phyloP scores from a whole-genome alignment of 192 early-diverging fungal genomes.

The Coemansia sp. region DNA sequence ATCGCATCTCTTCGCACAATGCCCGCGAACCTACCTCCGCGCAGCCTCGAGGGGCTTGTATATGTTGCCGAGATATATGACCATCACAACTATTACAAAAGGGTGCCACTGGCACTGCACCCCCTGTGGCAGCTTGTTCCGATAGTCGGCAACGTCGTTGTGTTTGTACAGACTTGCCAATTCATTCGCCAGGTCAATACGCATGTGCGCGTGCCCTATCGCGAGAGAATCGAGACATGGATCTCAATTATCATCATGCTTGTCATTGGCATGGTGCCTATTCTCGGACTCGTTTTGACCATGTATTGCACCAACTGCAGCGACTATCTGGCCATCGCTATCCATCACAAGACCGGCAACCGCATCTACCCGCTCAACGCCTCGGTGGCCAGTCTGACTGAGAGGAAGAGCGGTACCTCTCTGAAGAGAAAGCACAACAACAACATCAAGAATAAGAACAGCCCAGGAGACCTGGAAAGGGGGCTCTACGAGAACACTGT shows the following conservation, averaged over 20 bases:
- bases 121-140: slow-evolving; percentile 33
- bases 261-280: slow-evolving; percentile 43
- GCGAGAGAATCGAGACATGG: slow-evolving; percentile 31
- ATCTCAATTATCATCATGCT: slow-evolving; percentile 28
- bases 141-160: slow-evolving; percentile 36
- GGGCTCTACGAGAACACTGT: slow-evolving; percentile 1
- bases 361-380: neutral
- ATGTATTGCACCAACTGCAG: slow-evolving; percentile 36
- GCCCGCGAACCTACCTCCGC: neutral
- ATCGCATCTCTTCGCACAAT: neutral
- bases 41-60: neutral
- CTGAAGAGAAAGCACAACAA: no score
- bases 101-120: slow-evolving; percentile 27
- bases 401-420: neutral
- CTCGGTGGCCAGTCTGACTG: neutral
- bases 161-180: slow-evolving; percentile 31
- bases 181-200: slow-evolving; percentile 28
- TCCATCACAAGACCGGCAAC: neutral
- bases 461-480: neutral
- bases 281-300: slow-evolving; percentile 30
- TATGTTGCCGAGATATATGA: slow-evolving; percentile 24
- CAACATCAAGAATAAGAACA: neutral
- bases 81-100: slow-evolving; percentile 10
- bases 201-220: slow-evolving; percentile 16
- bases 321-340: slow-evolving; percentile 32